These are phyloP conservation scores for Phytophthora sojae DNA, from an alignment of 352 stramenopile species.

Conservation along the genomic window DNA sequence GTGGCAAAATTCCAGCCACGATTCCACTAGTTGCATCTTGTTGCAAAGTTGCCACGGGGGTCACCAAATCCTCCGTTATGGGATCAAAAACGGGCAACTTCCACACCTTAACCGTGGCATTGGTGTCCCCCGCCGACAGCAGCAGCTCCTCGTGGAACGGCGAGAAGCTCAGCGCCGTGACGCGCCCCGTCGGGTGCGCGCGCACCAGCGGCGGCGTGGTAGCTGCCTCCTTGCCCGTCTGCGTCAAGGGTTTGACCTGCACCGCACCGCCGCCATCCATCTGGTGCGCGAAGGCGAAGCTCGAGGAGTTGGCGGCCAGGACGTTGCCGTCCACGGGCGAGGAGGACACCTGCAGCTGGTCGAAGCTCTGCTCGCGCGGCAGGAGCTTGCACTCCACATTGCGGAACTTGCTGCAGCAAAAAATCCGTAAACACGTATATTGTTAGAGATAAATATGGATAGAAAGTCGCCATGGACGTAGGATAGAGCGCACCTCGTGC, in stretches of 20 bases:
- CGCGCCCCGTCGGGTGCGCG: slow-evolving; percentile 58
- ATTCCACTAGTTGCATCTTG: slow-evolving; percentile 11
- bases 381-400: slow-evolving; percentile 73
- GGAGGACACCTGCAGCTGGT: slow-evolving; percentile 56
- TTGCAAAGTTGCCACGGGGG: slow-evolving; percentile 30
- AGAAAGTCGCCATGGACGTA: too few species aligned
- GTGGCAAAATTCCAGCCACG: slow-evolving; percentile 53
- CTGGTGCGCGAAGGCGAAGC: slow-evolving; percentile 73
- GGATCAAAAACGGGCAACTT: slow-evolving; percentile 39
- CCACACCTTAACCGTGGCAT: slow-evolving; percentile 65
- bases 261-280: slow-evolving; percentile 69
- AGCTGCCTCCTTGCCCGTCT: slow-evolving; percentile 46
- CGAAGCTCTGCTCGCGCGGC: slow-evolving; percentile 62
- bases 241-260: slow-evolving; percentile 59
- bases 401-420: slow-evolving; percentile 71
- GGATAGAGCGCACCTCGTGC: slow-evolving; percentile 38
- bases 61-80: slow-evolving; percentile 44
- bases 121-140: slow-evolving; percentile 63
- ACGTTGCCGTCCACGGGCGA: slow-evolving; percentile 64
- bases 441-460: neutral
- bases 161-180: slow-evolving; percentile 73
- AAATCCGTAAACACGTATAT: slow-evolving; percentile 6
- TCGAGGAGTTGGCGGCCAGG: slow-evolving; percentile 46
- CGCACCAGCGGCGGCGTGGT: slow-evolving; percentile 58
- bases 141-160: slow-evolving; percentile 63